Base-by-base conservation (phyloP, 2,329 filamentous ascomycete genomes). In the Tolypocladium sp. region DNA sequence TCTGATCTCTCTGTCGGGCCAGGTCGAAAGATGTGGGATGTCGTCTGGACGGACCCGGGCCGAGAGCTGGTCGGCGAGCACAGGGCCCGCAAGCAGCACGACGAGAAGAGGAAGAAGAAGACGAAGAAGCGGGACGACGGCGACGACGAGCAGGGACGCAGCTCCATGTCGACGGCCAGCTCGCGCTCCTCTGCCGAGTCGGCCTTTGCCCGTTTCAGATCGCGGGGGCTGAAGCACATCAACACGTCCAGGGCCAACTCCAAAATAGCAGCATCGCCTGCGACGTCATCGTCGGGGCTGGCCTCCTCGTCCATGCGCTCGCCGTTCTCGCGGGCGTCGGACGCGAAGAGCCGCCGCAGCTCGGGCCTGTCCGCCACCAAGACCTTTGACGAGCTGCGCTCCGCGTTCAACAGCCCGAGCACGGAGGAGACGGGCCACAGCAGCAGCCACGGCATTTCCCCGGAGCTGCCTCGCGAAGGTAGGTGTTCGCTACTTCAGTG, bases 41-140 rank as follows among this genome's bases (percentile, higher is more conserved):
- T 85, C 38, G 71, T 82, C 54, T 85, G 82, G 82, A 81, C 80
- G 4, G 82, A 84, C 59, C 79, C 79, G 27, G 73, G 80, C 56
- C 72, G 75, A 59, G 79, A 85, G 69, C 74, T 77, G 10, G 76
- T 84, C 20, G 80, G 81, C 3, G 78, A 85, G 66, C 75, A 78
- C 58, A 77, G 77, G 20, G 74, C 77, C 2, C 77, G 76, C 55
- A 84, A 82, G 64, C 55, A 56, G 40, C 10, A 41, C 40, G 17
- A 51, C 35, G n/a, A 65, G 53, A 59, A 61, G 40, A 61, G 63
- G 5, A 59, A 61, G 20, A 57, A 61, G 17, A 63, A 59, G 25
- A 44, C n/a, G 38, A 46, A 17, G 22, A 56, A 27, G n/a, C 17
- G 25, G 5, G n/a, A 40, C 17, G 55, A 20, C 5, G 22, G 5